Evolutionary conservation across 2,329 filamentous ascomycete genomes (phyloP), one percentile per base, ranked within the genome.

Genomic region (Neodidymelliopsis sp.): DNA sequence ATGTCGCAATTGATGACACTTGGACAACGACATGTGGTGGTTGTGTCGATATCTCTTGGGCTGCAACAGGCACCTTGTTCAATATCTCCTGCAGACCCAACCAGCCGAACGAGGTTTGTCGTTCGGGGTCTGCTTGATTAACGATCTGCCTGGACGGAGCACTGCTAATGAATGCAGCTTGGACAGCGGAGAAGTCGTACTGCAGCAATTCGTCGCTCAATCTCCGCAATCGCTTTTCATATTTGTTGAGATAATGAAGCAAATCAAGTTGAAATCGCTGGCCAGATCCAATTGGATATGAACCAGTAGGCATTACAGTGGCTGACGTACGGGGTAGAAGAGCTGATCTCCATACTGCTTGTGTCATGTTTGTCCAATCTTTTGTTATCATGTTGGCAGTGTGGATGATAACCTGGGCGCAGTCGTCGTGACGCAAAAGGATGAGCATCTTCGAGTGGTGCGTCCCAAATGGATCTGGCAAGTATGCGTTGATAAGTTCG

Each of bases 371-470:
- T 1, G 79, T 82, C 91, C 91, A 96, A 69, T 96, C 91, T 45
- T 86, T 85, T 4, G 80, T 66, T n/a, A 96, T 93, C 87, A 96
- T 91, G 61, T 96, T 96, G 13, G 91, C 90, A 0, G 91, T 96
- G 61, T 95, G 90, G 22, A 96, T 91, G 46, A 95, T 74, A 5
- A 96, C 76, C 72, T 95, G 88, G 0, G 87, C 89, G 0, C 80
- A 83, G 54, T 88, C 84, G 66, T 96, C 90, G 67, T 89, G 85
- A 4, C 89, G 82, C 53, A 96, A 78, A 4, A 96, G 72, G n/a
- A 96, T 77, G 71, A 96, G 54, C 89, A 96, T 94, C 72, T 96
- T 94, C 10, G 88, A 81, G 65, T 86, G 91, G 70, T 96, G 91
- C 0, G 91, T 96, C 2, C 91, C 91, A 65, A 91, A 95, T 56